Evolutionary conservation across 163 green algal genomes (phyloP).

Genomic region (Coccomyxa subellipsoidea): DNA sequence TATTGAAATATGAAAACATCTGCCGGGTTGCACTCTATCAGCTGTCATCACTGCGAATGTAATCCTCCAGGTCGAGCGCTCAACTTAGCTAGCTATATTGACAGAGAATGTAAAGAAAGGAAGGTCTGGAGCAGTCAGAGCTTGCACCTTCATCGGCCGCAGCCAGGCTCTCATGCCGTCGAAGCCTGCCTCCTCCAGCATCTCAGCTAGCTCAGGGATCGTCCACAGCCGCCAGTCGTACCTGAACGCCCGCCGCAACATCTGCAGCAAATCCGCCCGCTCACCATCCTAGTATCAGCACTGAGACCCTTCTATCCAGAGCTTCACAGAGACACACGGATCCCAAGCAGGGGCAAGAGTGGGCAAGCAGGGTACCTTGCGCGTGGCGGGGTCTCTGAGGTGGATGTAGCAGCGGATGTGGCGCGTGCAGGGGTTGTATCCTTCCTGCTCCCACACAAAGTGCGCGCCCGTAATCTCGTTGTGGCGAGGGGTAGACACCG

Average conservation of each 20-base stretch:
- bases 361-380: background rate
- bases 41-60: no score
- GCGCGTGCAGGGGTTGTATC: constrained; percentile 36
- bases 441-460: constrained; percentile 41
- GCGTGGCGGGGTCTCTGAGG: constrained; percentile 21
- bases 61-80: no score
- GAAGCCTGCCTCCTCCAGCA: constrained; percentile 42
- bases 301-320: background rate
- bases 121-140: no score
- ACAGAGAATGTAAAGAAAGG: no score
- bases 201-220: constrained; percentile 36
- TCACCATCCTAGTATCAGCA: background rate
- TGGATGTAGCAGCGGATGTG: constrained; percentile 39
- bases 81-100: no score
- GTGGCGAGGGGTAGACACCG: constrained; percentile 19
- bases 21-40: no score
- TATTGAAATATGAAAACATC: no score
- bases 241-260: constrained; percentile 27
- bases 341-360: background rate
- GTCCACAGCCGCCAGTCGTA: constrained; percentile 56
- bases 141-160: constrained; percentile 4
- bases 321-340: no score
- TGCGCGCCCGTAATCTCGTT: constrained; percentile 23
- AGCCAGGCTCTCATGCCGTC: constrained; percentile 11
- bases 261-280: background rate